Conservation (phyloP, 495 filamentous ascomycete genomes). For the Tuber borchii region DNA sequence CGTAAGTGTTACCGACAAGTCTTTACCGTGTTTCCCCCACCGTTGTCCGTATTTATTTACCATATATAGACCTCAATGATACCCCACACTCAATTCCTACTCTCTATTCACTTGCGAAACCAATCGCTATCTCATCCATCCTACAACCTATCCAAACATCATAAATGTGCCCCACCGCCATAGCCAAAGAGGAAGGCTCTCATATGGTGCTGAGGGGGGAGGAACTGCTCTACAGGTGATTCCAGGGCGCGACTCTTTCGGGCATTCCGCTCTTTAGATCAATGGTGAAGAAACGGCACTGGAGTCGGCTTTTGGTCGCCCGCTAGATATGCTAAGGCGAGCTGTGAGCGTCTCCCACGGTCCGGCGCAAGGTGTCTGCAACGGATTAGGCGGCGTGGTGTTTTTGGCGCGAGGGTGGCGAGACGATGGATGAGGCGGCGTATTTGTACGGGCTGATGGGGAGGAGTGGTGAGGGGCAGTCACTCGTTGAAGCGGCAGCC, state of each 20-base stretch:
- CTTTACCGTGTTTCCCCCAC: not conserved
- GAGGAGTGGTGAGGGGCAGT: slow-evolving; percentile 49
- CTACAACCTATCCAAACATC: too few relatives aligned
- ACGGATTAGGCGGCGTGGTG: slow-evolving; percentile 54
- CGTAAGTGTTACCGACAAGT: not conserved
- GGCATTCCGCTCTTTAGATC: not conserved
- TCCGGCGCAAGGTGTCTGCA: slow-evolving; percentile 50
- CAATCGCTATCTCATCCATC: not conserved
- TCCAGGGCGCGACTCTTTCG: not conserved
- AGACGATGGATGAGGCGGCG: slow-evolving; percentile 53
- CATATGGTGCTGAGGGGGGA: not conserved
- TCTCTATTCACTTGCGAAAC: not conserved
- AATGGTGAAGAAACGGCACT: not conserved
- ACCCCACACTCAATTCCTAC: not conserved
- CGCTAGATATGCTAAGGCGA: slow-evolving; percentile 55
- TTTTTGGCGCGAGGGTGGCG: slow-evolving; percentile 45
- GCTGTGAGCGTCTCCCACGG: slow-evolving; percentile 50
- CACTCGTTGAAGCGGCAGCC: slow-evolving; percentile 50
- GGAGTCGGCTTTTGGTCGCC: slow-evolving; percentile 48
- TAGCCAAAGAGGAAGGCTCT: not conserved
- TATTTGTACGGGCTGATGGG: slow-evolving; percentile 52
- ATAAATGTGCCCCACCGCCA: not conserved
- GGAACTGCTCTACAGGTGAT: not conserved
- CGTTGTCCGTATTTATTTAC: not conserved
- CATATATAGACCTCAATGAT: not conserved